Base-by-base conservation (phyloP, 2,329 filamentous ascomycete genomes). In the Fusarium udum region DNA sequence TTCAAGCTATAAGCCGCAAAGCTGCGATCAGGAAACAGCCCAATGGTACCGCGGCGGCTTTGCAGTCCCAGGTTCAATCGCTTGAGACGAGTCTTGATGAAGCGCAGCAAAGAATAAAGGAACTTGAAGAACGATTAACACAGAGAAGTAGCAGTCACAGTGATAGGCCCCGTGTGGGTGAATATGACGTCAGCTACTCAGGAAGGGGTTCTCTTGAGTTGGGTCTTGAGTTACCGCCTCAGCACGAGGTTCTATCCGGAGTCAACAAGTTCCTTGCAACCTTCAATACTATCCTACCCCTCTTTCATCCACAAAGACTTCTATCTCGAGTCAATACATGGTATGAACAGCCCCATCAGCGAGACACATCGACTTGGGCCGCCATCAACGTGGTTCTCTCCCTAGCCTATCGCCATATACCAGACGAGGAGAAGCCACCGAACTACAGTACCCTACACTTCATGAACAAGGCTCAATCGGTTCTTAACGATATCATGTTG, bases 401-500 rank as follows among this genome's bases (percentile, higher is more conserved):
- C 3, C 55, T 75, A 1, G 72, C 61, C 4, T 59, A 74, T 31
- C 49, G 59, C 15, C 57, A 66, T 6, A 52, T 32, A 3, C 37
- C 52, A 2, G n/a, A 18, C 2, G 42, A 45, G 10, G 45, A 59
- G 1, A 34, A 45, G 3, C 18, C 26, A 1, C n/a, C 12, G 0
- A 40, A 12, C 2, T 56, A 37, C 10, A 65, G 22, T 20, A 39
- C 55, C 0, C 39, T 36, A 0, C 24, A 48, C 6, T 75, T 37
- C 13, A 64, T 74, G 20, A 40, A 65, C 20, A 75, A 71, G 7
- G 73, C 55, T 1, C 73, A 75, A 20, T 53, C 72, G 1, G 73
- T 64, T 0, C 45, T 75, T 0, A 52, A 62, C 6, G 45, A 71
- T 1, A 31, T 75, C 2, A 51, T 72, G 22, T 31, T 63, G 12